Evolutionary conservation across 2,329 filamentous ascomycete species (phyloP).

Genomic region (Raffaelea deltoideospora): DNA sequence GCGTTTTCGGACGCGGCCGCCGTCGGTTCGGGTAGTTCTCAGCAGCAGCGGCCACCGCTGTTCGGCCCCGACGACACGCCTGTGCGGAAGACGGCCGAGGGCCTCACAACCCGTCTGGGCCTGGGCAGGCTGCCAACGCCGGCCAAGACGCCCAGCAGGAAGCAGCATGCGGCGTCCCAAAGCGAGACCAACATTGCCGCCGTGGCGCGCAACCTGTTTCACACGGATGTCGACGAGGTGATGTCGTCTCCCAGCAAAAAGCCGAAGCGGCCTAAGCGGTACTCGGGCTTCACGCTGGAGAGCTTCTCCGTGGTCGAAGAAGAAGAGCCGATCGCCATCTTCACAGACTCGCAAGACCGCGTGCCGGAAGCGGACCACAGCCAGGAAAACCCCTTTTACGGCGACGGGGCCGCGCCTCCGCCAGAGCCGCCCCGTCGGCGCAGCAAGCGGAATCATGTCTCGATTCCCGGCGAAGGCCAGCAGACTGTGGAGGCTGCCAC

Average conservation of each 20-base stretch:
- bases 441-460: constrained; percentile 39
- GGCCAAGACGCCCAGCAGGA: constrained; percentile 57
- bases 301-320: constrained; percentile 44
- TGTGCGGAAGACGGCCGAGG: constrained; percentile 15
- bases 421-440: constrained; percentile 30
- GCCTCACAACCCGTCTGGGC: too few relatives aligned
- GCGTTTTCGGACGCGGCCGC: constrained; percentile 11
- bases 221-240: constrained; percentile 41
- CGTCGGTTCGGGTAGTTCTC: too few relatives aligned
- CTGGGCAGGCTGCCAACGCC: constrained; percentile 58
- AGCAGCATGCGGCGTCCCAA: constrained; percentile 34
- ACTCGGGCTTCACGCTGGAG: constrained; percentile 36
- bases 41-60: background rate
- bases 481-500: constrained; percentile 48
- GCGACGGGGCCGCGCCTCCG: constrained; percentile 19
- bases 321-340: constrained; percentile 52
- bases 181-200: constrained; percentile 33
- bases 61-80: constrained; percentile 25
- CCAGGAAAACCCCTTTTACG: constrained; percentile 58
- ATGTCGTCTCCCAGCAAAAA: constrained; percentile 41
- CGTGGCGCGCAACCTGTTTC: constrained; percentile 47
- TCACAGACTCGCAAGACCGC: constrained; percentile 66
- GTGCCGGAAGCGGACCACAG: constrained; percentile 52
- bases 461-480: constrained; percentile 40
- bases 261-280: constrained; percentile 36